Evolutionary conservation across 1,284 basidiomycete species (phyloP).

Genomic region (Cystobasidiaceae sp.): DNA sequence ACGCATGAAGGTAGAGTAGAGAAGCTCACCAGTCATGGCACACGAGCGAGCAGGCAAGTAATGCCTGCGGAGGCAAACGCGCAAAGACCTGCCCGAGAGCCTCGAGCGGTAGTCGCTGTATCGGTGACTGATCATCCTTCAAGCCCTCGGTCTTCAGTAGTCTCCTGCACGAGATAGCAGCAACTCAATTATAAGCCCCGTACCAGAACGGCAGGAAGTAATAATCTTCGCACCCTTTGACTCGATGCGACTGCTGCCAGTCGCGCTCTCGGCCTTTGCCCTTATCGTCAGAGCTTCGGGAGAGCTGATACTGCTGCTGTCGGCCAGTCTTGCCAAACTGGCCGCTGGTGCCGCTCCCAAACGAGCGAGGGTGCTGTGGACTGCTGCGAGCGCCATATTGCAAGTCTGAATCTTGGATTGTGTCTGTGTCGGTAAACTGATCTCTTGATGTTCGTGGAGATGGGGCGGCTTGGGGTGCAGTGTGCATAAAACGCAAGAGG

Average conservation of each 20-base stretch:
- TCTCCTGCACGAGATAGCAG: background rate
- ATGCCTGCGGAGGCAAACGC: slow-evolving; percentile 33
- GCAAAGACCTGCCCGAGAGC: slow-evolving; percentile 39
- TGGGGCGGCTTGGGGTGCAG: slow-evolving; percentile 4
- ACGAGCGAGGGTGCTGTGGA: background rate
- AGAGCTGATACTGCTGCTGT: background rate
- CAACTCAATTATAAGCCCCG: background rate
- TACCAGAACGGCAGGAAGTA: background rate
- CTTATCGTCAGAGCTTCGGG: background rate
- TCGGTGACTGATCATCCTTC: slow-evolving; percentile 19
- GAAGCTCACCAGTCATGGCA: slow-evolving; percentile 33
- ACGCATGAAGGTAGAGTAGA: background rate
- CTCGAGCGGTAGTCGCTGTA: slow-evolving; percentile 37
- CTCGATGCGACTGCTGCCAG: background rate
- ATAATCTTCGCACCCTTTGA: background rate
- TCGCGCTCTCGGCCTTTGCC: slow-evolving; percentile 23
- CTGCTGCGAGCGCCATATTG: slow-evolving; percentile 6
- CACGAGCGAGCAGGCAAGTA: slow-evolving; percentile 35
- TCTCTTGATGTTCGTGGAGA: background rate
- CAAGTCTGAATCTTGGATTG: background rate
- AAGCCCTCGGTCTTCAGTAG: background rate
- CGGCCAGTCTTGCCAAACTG: too few relatives aligned
- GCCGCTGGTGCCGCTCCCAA: too few relatives aligned
- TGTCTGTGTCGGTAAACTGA: background rate
- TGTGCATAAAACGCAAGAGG: slow-evolving; percentile 23